Conservation (phyloP, 371 early-diverging fungal genomes). For the Rhizopus microsporus region DNA sequence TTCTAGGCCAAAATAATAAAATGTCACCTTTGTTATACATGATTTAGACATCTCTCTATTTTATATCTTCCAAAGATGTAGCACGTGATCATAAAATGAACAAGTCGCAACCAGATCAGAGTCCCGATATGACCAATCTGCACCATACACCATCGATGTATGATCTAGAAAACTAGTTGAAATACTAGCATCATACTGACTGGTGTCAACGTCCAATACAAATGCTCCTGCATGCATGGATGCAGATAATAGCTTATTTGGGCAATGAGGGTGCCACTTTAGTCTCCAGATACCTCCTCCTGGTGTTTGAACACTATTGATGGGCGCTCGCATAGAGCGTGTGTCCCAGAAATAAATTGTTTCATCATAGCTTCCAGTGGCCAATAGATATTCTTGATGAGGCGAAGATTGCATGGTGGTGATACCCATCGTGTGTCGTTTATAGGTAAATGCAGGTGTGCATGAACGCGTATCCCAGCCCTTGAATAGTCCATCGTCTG, state of each 20-base stretch:
- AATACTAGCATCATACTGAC: slow-evolving; percentile 3
- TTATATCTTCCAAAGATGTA: slow-evolving; percentile 75
- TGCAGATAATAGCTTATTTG: slow-evolving; percentile 71
- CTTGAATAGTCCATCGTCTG: slow-evolving; percentile 82
- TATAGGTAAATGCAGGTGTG: slow-evolving; percentile 21
- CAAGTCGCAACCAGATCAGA: slow-evolving; percentile 75
- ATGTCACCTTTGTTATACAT: too few species aligned
- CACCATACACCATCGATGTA: slow-evolving; percentile 87
- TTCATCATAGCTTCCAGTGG: slow-evolving; percentile 91
- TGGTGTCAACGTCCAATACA: slow-evolving; percentile 28
- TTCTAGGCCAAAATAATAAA: background rate
- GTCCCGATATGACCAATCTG: slow-evolving; percentile 79
- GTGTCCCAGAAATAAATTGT: slow-evolving; percentile 87
- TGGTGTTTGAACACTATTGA: slow-evolving; percentile 60
- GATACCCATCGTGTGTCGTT: slow-evolving; percentile 78
- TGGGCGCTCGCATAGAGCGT: slow-evolving; percentile 74
- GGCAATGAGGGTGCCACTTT: slow-evolving; percentile 85
- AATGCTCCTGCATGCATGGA: slow-evolving; percentile 82
- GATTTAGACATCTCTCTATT: background rate
- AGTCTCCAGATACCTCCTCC: slow-evolving; percentile 95
- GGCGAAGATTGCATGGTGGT: slow-evolving; percentile 85
- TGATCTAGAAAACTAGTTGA: slow-evolving; percentile 69
- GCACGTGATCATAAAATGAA: slow-evolving; percentile 91
- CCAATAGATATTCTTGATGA: slow-evolving; percentile 69
- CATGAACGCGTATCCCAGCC: slow-evolving; percentile 80